Evolutionary conservation across 148 eudicot genomes (phyloP).

Genomic region (Amaranthus palmeri): DNA sequence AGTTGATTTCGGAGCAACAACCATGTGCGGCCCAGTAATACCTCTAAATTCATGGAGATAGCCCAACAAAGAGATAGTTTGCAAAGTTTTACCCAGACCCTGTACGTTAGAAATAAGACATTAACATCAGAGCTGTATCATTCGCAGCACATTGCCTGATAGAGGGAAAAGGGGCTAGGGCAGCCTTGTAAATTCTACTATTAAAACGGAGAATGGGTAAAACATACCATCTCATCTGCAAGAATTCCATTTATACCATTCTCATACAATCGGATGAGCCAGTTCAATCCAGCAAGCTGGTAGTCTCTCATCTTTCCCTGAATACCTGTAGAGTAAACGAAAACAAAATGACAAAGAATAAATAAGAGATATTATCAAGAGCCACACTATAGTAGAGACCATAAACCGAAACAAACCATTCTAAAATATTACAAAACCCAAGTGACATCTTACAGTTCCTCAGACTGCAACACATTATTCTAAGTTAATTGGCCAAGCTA

Average conservation of each 20-base stretch:
- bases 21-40: slow-evolving; percentile 98
- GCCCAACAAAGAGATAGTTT: slow-evolving; percentile 93
- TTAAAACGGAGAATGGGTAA: background rate
- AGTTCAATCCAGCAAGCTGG: slow-evolving; percentile 97
- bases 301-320: slow-evolving; percentile 99
- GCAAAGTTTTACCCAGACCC: slow-evolving; percentile 99
- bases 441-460: background rate
- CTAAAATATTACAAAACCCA: too few relatives aligned
- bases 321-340: slow-evolving; percentile 50
- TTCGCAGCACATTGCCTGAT: background rate
- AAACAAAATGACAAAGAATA: background rate
- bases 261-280: slow-evolving; percentile 93
- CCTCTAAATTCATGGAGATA: slow-evolving; percentile 94
- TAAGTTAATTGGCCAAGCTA: background rate
- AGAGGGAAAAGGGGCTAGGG: background rate
- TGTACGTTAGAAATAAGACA: slow-evolving; percentile 17
- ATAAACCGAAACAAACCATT: too few relatives aligned
- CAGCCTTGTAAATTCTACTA: background rate
- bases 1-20: slow-evolving; percentile 98
- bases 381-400: background rate
- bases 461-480: background rate
- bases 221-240: slow-evolving; percentile 94
- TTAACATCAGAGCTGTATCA: background rate
- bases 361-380: background rate
- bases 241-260: slow-evolving; percentile 99